Evolutionary conservation across 441 rosid genomes (phyloP).

Genomic region (Macaranga tanarius): DNA sequence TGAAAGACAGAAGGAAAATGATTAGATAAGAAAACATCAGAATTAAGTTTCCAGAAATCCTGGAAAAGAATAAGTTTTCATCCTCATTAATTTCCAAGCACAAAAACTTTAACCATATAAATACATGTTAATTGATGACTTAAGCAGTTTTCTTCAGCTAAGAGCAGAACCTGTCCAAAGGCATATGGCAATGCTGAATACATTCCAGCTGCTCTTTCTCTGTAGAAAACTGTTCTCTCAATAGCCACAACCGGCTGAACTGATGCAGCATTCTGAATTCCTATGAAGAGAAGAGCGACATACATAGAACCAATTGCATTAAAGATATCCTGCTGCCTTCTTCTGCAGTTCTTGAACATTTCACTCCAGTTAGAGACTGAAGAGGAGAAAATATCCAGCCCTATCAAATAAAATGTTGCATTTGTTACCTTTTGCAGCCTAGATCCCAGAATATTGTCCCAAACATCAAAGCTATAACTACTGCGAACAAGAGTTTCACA

Average conservation of each 20-base stretch:
- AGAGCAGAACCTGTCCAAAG: slow-evolving; percentile 57
- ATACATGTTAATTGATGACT: background rate
- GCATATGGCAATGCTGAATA: slow-evolving; percentile 87
- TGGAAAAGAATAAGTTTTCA: background rate
- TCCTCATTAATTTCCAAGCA: background rate
- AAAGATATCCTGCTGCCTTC: slow-evolving; percentile 56
- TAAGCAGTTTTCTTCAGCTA: background rate
- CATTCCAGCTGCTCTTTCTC: slow-evolving; percentile 89
- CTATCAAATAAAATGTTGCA: background rate
- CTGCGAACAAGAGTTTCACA: slow-evolving; percentile 49
- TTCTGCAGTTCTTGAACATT: slow-evolving; percentile 32
- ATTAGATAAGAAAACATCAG: background rate
- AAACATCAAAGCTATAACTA: slow-evolving; percentile 49
- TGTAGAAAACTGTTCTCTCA: slow-evolving; percentile 79
- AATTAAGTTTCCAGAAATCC: background rate
- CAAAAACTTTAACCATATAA: no score
- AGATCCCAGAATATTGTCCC: slow-evolving; percentile 62
- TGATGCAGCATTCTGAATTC: slow-evolving; percentile 53
- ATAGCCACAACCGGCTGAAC: slow-evolving; percentile 78
- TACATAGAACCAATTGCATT: slow-evolving; percentile 86
- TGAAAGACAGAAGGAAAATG: slow-evolving; percentile 18
- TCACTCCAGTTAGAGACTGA: background rate
- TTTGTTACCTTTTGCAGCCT: slow-evolving; percentile 51
- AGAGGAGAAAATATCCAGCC: background rate
- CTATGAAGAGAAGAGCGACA: slow-evolving; percentile 62